A percentile compares a stretch with the other conserved stretches of the same genome.
Conservation (phyloP, 495 filamentous ascomycete genomes). For the Penicillium robsamsonii region DNA sequence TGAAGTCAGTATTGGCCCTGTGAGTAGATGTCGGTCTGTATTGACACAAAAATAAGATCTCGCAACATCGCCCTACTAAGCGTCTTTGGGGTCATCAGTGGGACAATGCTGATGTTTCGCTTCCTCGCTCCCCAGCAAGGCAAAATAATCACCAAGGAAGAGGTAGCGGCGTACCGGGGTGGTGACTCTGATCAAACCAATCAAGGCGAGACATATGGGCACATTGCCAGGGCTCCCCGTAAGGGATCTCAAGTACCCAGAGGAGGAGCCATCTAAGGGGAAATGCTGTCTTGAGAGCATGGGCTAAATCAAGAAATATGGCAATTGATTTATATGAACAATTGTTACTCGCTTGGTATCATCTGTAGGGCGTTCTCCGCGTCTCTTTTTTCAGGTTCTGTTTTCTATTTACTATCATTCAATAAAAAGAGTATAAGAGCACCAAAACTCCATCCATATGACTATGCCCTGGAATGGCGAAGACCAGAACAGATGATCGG, state of each 20-base stretch:
- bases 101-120: constrained; percentile 19
- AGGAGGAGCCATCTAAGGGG: neutral
- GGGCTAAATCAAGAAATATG: neutral
- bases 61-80: constrained; percentile 22
- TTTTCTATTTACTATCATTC: too few relatives aligned
- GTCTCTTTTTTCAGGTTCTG: too few relatives aligned
- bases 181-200: constrained; percentile 11
- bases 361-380: too few relatives aligned
- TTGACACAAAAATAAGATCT: constrained; percentile 8
- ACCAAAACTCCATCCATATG: too few relatives aligned
- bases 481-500: too few relatives aligned
- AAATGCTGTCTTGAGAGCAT: neutral
- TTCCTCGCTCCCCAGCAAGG: constrained; percentile 14
- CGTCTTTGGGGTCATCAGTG: constrained; percentile 20
- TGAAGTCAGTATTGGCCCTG: neutral
- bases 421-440: too few relatives aligned
- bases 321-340: neutral
- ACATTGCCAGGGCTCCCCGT: constrained; percentile 11
- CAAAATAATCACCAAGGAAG: constrained; percentile 10
- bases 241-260: neutral
- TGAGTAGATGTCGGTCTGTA: neutral
- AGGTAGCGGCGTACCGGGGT: constrained; percentile 14
- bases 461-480: too few relatives aligned
- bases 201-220: neutral
- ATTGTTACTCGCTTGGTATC: neutral